A percentile compares a stretch with the other conserved stretches of the same genome.
Conservation (phyloP, 129 eudicot species). For the sunflower (Helianthus annuus) region DNA sequence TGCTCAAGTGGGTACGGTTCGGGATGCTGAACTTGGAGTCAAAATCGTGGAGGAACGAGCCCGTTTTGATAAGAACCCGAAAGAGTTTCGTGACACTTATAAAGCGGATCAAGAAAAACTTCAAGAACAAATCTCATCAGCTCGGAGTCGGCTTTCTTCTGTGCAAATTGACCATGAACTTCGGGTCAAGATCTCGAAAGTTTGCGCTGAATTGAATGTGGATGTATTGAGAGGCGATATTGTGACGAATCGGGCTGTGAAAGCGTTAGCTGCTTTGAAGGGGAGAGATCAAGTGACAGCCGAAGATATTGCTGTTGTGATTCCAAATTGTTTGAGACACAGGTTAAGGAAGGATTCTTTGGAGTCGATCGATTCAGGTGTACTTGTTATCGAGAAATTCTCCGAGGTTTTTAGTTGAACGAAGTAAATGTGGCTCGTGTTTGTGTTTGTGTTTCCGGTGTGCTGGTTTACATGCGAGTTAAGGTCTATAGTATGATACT, state of each 20-base stretch:
- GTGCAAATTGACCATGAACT: slow-evolving; percentile 83
- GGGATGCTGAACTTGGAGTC: slow-evolving; percentile 83
- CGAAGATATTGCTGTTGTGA: slow-evolving; percentile 89
- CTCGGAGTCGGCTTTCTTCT: slow-evolving; percentile 60
- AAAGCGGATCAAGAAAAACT: slow-evolving; percentile 73
- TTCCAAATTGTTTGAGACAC: slow-evolving; percentile 93
- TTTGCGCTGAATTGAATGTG: slow-evolving; percentile 87
- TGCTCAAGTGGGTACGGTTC: slow-evolving; percentile 86
- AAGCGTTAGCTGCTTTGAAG: slow-evolving; percentile 86
- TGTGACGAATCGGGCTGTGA: slow-evolving; percentile 83
- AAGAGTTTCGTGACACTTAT: slow-evolving; percentile 63
- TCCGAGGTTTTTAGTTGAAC: slow-evolving; percentile 70
- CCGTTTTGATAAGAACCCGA: slow-evolving; percentile 76
- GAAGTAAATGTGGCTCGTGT: slow-evolving; percentile 26
- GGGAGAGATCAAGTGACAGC: slow-evolving; percentile 78
- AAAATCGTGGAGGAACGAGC: slow-evolving; percentile 89
- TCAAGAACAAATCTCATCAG: slow-evolving; percentile 65
- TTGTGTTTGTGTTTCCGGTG: too few species aligned
- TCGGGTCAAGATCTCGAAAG: slow-evolving; percentile 85
- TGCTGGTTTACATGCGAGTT: background rate
- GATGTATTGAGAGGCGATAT: slow-evolving; percentile 95
- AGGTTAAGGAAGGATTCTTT: slow-evolving; percentile 88
- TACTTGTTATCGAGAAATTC: slow-evolving; percentile 86
- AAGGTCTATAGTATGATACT: slow-evolving; percentile 12
- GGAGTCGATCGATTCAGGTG: slow-evolving; percentile 87